Percentiles rank a stretch among this genome's conserved stretches.
Conservation (phyloP, 1,284 basidiomycete species). For the Xanthoconium separans region DNA sequence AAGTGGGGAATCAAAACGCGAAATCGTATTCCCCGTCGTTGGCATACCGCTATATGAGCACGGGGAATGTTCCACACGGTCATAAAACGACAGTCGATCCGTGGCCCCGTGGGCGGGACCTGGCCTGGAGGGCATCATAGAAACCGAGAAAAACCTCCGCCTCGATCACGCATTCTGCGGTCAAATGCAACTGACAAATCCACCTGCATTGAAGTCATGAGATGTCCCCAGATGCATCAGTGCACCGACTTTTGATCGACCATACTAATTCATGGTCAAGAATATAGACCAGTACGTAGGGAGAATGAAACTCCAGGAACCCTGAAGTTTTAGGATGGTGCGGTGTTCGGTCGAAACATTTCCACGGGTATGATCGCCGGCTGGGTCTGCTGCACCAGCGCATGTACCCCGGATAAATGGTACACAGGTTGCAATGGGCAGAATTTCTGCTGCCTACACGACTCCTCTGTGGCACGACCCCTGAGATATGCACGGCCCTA, state of each 20-base stretch:
- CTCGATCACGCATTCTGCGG: neutral
- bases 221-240: neutral
- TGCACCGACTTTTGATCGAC: neutral
- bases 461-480: too few species aligned
- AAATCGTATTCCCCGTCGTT: neutral
- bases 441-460: neutral
- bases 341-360: conserved; percentile 2
- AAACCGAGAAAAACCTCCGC: conserved; percentile 1
- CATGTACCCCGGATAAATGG: neutral
- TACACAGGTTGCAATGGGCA: neutral
- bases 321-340: neutral
- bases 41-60: conserved; percentile 1
- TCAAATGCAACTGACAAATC: neutral
- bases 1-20: neutral
- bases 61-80: neutral
- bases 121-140: neutral
- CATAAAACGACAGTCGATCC: conserved; percentile 1
- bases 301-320: neutral
- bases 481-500: too few species aligned
- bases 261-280: neutral
- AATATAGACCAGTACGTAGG: neutral
- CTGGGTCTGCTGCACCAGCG: neutral
- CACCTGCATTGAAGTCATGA: neutral
- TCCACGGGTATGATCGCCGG: neutral
- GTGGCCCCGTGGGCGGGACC: neutral